phyloP scores from a whole-genome alignment of 106 monocot genomes.

The Chionographis japonica region DNA sequence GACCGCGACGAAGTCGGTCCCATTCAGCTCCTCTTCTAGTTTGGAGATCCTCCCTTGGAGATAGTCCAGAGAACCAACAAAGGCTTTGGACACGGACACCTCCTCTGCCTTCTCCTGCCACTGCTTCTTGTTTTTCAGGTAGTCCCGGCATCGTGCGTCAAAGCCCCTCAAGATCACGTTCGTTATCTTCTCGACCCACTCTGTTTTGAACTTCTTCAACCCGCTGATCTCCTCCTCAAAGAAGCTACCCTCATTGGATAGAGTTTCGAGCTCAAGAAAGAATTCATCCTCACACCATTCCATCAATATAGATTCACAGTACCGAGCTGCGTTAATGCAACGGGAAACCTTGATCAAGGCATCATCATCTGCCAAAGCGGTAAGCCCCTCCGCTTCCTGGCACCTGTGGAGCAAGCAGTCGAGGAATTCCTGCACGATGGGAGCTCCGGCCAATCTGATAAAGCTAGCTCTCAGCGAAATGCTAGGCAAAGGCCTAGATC shows the following conservation, averaged over 20 bases:
- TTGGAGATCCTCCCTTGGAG: constrained; percentile 71
- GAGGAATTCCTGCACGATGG: constrained; percentile 47
- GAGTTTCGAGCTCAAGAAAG: constrained; percentile 73
- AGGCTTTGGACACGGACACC: constrained; percentile 30
- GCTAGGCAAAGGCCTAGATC: constrained; percentile 60
- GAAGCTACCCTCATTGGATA: constrained; percentile 17
- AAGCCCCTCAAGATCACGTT: constrained; percentile 78
- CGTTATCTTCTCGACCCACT: constrained; percentile 77
- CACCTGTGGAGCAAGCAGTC: constrained; percentile 63
- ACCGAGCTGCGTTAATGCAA: constrained; percentile 70
- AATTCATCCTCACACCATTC: constrained; percentile 94
- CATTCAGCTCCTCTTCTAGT: constrained; percentile 57
- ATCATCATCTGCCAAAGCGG: constrained; percentile 95
- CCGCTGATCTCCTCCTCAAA: constrained; percentile 56
- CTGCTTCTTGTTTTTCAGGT: constrained; percentile 83
- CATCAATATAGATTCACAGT: constrained; percentile 48
- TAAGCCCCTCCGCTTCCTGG: constrained; percentile 94
- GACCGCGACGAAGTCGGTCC: constrained; percentile 49
- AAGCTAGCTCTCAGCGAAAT: constrained; percentile 60
- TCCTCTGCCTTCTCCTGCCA: constrained; percentile 77
- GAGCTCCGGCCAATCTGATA: constrained; percentile 42
- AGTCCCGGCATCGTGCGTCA: constrained; percentile 70
- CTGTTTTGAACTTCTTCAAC: constrained; percentile 39
- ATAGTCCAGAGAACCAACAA: constrained; percentile 67
- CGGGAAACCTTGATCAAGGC: constrained; percentile 67